Base-by-base conservation (phyloP, 73 alveolate genomes). In the Uronychia binucleata region DNA sequence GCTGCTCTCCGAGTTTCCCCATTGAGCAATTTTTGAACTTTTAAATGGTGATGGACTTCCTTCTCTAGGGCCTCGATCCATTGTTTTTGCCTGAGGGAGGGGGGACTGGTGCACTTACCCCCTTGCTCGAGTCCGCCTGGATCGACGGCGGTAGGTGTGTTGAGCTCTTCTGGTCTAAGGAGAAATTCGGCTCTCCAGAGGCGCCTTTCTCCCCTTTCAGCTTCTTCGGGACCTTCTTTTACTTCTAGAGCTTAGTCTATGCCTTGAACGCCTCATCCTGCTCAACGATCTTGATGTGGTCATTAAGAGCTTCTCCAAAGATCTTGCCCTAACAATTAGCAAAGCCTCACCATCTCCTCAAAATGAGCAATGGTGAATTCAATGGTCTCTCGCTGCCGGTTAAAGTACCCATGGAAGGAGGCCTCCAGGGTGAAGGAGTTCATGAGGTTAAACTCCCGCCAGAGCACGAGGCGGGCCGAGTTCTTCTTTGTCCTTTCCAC, bases 401-500 rank as follows among this genome's bases (percentile, higher is more conserved):
- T 83, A 30, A 83, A 83, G 28, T 83, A 83, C 0, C 90, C 90
- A 58, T 60, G 84, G 59, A 83, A 83, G 1, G 90, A 83, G 1
- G 90, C 83, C 33, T 83, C 90, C 1, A 83, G 33, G 34, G 90
- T 83, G 59, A 83, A 83, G 32, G 83, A 74, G 33, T 83, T 83
- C 35, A 83, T 31, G 1, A 83, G 60, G 33, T 75, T 75, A 75
- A 83, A 83, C 74, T 83, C 90, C 33, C 84, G 60, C 29, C 31
- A 75, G 31, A 83, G 84, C 1, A 83, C 90, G 0, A 83, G 67
- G 34, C 90, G 28, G 25, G 90, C 90, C 11, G 90, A 58, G 60
- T 83, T 83, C 78, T 34, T 80, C 35, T 83, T 83, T 0, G 84
- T 58, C 27, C 33, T 67, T 75, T 83, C 90, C 1, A 83, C 34